Conservation (phyloP, 1,139 yeast species). For the Debaryomyces robertsiae region DNA sequence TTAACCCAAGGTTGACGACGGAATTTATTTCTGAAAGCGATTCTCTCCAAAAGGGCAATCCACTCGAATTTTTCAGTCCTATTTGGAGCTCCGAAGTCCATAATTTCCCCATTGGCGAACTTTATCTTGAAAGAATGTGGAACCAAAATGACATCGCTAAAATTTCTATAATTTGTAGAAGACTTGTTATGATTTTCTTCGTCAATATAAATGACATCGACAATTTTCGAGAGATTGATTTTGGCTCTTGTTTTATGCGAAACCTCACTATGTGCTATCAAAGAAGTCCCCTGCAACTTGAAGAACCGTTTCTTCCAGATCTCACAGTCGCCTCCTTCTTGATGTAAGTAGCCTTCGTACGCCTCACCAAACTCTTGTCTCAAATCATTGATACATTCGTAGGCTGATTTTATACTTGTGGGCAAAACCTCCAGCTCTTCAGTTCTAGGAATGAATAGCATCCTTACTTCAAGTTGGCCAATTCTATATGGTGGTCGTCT, state of each 20-base stretch:
- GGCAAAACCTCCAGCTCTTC: constrained; percentile 63
- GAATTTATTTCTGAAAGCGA: constrained; percentile 55
- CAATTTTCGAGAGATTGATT: constrained; percentile 64
- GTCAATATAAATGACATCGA: constrained; percentile 54
- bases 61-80: constrained; percentile 56
- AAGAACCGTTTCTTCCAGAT: constrained; percentile 64
- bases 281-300: constrained; percentile 58
- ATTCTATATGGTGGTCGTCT: constrained; percentile 59
- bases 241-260: constrained; percentile 65
- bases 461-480: constrained; percentile 68
- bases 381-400: constrained; percentile 52
- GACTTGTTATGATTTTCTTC: constrained; percentile 38
- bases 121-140: constrained; percentile 65
- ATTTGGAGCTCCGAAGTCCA: constrained; percentile 70
- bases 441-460: constrained; percentile 69
- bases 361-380: constrained; percentile 37
- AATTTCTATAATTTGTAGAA: constrained; percentile 47
- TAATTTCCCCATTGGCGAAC: constrained; percentile 69
- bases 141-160: constrained; percentile 63
- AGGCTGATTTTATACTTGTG: constrained; percentile 61
- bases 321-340: constrained; percentile 79
- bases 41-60: constrained; percentile 55
- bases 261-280: constrained; percentile 66
- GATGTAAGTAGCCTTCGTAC: constrained; percentile 66
- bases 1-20: constrained; percentile 75